phyloP scores from a whole-genome alignment of 2,329 filamentous ascomycete genomes.

The Ceratocystis huliohia region DNA sequence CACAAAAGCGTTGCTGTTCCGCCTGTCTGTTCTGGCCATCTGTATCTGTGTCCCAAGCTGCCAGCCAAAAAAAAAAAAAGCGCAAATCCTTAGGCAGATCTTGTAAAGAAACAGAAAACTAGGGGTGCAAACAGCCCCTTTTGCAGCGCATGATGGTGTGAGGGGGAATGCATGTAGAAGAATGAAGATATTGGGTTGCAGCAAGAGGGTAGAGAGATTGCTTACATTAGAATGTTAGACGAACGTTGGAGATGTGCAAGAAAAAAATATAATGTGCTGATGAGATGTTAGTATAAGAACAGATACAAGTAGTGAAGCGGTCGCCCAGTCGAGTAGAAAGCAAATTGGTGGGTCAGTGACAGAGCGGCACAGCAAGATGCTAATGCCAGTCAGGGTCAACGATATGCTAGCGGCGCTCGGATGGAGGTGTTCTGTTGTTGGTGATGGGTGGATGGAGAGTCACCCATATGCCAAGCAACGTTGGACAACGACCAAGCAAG shows the following conservation, averaged over 20 bases:
- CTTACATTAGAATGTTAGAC: not conserved
- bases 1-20: not conserved
- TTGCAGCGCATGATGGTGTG: slow-evolving; percentile 7
- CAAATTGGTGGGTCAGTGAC: not conserved
- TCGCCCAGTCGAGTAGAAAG: not conserved
- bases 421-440: no score
- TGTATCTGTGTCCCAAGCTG: not conserved
- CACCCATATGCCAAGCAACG: not conserved
- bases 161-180: not conserved
- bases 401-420: no score
- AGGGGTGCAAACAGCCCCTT: not conserved
- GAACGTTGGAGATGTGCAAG: no score
- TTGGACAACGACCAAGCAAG: slow-evolving; percentile 6
- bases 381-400: no score
- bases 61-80: slow-evolving; percentile 1
- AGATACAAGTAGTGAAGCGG: not conserved
- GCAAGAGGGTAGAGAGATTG: not conserved
- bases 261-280: no score
- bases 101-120: not conserved
- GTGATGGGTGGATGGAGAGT: not conserved
- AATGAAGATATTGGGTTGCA: slow-evolving; percentile 1
- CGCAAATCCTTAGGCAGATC: slow-evolving; percentile 9
- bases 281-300: no score
- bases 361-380: not conserved
- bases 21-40: not conserved